These are phyloP conservation scores for Neophaeococcomyces mojaviensis DNA, from an alignment of 2,329 filamentous ascomycete genomes.

Conservation along the genomic window DNA sequence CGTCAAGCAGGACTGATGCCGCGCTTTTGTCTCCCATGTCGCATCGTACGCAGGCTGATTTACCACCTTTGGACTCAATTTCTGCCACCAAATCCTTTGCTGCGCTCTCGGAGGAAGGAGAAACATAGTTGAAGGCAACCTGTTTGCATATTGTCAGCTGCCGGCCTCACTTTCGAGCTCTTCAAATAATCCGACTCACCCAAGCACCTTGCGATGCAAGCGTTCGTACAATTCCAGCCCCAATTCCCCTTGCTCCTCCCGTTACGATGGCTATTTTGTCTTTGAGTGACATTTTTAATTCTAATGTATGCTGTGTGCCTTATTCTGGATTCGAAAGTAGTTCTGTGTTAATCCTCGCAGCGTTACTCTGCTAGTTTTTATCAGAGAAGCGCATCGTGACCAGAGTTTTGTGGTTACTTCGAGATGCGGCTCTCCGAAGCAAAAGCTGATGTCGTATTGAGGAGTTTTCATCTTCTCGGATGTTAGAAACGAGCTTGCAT, in stretches of 20 bases:
- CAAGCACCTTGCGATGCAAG: constrained; percentile 17
- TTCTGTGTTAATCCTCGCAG: too few species aligned
- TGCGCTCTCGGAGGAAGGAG: constrained; percentile 24
- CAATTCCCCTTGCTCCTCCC: constrained; percentile 26
- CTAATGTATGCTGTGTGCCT: too few species aligned
- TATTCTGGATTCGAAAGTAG: too few species aligned
- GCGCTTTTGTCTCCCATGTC: constrained; percentile 13
- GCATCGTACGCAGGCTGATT: constrained; percentile 13
- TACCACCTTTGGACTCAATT: constrained; percentile 18
- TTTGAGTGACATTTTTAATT: not conserved
- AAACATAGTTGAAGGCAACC: constrained; percentile 11
- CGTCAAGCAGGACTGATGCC: constrained; percentile 14
- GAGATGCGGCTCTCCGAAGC: too few species aligned
- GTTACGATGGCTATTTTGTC: constrained; percentile 25
- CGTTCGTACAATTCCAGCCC: constrained; percentile 14
- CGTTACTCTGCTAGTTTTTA: too few species aligned
- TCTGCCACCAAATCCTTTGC: constrained; percentile 24
- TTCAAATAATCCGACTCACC: constrained; percentile 20
- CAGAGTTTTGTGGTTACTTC: too few species aligned
- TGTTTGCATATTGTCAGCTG: not conserved
- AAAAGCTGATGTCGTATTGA: too few species aligned
- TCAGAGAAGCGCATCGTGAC: too few species aligned
- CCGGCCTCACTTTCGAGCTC: constrained; percentile 17
- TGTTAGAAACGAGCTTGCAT: too few species aligned
- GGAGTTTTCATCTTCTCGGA: too few species aligned